phyloP scores from a whole-genome alignment of 257 asterid genomes.

The Ophiorrhiza pumila region DNA sequence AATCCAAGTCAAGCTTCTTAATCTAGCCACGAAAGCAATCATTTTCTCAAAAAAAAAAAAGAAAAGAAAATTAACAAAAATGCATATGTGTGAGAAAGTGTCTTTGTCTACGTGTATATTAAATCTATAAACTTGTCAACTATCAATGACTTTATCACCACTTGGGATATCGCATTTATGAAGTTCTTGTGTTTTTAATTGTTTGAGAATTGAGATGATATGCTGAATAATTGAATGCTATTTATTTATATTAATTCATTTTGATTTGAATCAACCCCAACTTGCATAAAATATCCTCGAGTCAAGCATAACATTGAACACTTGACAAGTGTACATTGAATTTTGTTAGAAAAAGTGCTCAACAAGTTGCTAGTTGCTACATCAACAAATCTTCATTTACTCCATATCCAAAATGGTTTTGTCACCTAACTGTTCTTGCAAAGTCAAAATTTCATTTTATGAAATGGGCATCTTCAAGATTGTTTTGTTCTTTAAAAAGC shows the following conservation, averaged over 20 bases:
- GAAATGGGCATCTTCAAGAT: not conserved
- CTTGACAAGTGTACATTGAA: too few relatives aligned
- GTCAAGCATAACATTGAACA: not conserved
- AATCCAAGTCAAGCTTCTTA: not conserved
- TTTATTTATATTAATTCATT: too few relatives aligned
- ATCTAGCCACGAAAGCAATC: too few relatives aligned
- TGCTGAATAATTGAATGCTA: not conserved
- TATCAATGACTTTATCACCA: not conserved
- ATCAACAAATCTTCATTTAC: not conserved
- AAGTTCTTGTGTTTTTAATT: not conserved
- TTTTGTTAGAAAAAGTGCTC: too few relatives aligned
- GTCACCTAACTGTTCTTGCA: not conserved
- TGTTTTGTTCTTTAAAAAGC: too few relatives aligned
- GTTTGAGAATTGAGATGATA: not conserved
- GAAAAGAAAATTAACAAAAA: too few relatives aligned
- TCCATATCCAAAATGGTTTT: too few relatives aligned
- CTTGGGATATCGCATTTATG: not conserved
- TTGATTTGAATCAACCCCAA: not conserved
- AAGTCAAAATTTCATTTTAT: not conserved
- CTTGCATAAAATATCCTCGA: not conserved
- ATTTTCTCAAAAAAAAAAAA: too few relatives aligned
- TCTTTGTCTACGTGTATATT: too few relatives aligned
- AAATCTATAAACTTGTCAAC: too few relatives aligned
- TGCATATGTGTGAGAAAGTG: too few relatives aligned
- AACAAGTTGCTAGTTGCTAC: too few relatives aligned